Conservation (phyloP, 2,329 filamentous ascomycete species). For the Penicillium sp. region DNA sequence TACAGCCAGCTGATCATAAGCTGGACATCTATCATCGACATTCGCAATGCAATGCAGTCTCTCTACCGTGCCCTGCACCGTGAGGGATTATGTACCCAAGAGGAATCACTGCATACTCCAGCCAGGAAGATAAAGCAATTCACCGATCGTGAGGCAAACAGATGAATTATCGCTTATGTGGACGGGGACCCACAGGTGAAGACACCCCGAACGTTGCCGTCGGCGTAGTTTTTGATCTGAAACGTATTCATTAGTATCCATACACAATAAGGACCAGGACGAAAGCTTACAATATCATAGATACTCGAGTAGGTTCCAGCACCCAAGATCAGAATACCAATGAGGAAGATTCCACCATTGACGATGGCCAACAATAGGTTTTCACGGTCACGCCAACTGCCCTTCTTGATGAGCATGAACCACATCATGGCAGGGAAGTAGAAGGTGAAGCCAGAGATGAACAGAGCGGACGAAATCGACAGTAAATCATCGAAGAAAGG, state of each 20-base stretch:
- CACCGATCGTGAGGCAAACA: neutral
- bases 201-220: conserved; percentile 63
- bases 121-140: neutral
- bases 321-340: conserved; percentile 8
- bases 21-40: conserved; percentile 2
- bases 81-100: neutral
- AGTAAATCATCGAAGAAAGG: conserved; percentile 10
- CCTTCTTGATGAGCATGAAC: conserved; percentile 10
- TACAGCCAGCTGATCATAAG: neutral
- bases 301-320: conserved; percentile 11
- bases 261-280: neutral
- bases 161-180: neutral
- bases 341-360: conserved; percentile 5
- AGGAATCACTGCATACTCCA: neutral
- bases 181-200: conserved; percentile 62
- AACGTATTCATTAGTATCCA: neutral
- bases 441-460: conserved; percentile 11
- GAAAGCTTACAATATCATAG: conserved; percentile 9
- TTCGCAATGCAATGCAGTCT: conserved; percentile 5
- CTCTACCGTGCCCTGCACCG: conserved; percentile 5
- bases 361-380: conserved; percentile 4
- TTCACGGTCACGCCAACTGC: conserved; percentile 1
- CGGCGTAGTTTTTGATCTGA: conserved; percentile 65
- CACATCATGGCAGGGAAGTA: conserved; percentile 12
- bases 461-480: conserved; percentile 9